Conservation (phyloP, 2,329 filamentous ascomycete species). For the Scytalidium lignicola region DNA sequence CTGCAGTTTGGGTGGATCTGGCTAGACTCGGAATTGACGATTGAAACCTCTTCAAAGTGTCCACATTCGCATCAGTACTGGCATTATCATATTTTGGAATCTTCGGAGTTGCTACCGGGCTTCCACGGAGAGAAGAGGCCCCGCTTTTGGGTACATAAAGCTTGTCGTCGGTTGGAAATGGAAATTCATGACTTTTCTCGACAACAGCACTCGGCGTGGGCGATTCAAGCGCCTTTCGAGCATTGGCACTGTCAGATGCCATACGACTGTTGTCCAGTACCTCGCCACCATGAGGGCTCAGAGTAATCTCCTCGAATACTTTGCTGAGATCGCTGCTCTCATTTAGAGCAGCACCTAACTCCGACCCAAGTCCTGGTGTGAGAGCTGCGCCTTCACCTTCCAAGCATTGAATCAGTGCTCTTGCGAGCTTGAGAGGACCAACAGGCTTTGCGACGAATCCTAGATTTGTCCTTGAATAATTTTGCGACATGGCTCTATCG, state of each 20-base stretch:
- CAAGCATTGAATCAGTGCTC: constrained; percentile 22
- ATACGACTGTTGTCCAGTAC: constrained; percentile 27
- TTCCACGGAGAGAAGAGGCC: background rate
- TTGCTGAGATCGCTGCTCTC: constrained; percentile 20
- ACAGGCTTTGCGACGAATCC: constrained; percentile 26
- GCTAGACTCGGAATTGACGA: background rate
- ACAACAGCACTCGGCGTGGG: constrained; percentile 22
- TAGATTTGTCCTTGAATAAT: constrained; percentile 16
- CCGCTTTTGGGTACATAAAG: background rate
- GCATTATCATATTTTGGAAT: background rate
- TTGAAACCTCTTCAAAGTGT: background rate
- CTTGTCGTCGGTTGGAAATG: constrained; percentile 16
- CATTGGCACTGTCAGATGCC: constrained; percentile 26
- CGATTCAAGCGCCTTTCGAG: constrained; percentile 25
- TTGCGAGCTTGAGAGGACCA: constrained; percentile 26
- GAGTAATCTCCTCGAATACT: constrained; percentile 22
- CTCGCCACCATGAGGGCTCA: constrained; percentile 19
- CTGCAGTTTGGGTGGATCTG: background rate
- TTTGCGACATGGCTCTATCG: constrained; percentile 11
- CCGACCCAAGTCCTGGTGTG: constrained; percentile 13
- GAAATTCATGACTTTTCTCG: constrained; percentile 23
- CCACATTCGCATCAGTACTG: background rate
- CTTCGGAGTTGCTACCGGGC: background rate
- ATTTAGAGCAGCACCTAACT: background rate
- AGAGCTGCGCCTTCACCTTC: constrained; percentile 9